phyloP scores from a whole-genome alignment of 176 grass and related monocot genomes.

The Triticum timopheevii region DNA sequence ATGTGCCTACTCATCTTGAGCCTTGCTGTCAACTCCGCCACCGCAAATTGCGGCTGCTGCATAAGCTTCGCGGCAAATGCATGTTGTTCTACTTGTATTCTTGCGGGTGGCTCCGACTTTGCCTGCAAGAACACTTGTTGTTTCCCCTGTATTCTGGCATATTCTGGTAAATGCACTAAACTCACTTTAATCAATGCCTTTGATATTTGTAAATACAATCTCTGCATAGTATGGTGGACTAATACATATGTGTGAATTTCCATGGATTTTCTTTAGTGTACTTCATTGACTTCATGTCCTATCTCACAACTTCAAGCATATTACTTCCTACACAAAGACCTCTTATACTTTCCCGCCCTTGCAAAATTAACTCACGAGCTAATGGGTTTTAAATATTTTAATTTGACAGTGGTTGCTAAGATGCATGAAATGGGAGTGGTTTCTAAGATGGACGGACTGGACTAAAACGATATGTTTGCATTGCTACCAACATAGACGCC shows the following conservation, averaged over 20 bases:
- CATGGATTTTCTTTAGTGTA: background rate
- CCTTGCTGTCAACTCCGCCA: background rate
- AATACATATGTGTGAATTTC: background rate
- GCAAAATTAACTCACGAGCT: constrained; percentile 2
- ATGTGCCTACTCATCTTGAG: background rate
- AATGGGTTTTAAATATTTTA: background rate
- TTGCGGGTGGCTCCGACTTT: background rate
- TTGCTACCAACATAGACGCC: background rate
- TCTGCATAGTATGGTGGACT: background rate
- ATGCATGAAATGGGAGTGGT: background rate
- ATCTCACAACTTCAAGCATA: background rate
- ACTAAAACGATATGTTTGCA: background rate
- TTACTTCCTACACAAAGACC: background rate
- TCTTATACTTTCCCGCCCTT: background rate
- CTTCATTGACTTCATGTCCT: background rate
- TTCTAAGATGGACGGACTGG: background rate
- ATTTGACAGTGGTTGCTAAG: background rate
- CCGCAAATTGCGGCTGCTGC: background rate
- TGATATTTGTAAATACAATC: background rate
- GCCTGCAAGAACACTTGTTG: constrained; percentile 22
- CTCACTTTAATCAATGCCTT: background rate
- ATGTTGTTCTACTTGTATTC: background rate
- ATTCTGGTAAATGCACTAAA: background rate
- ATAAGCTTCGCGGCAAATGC: background rate
- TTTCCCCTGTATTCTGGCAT: background rate